Percentiles rank a stretch among this genome's conserved stretches.
These are phyloP conservation scores for Populus euphratica DNA, from an alignment of 345 rosid genomes.

Conservation along the genomic window DNA sequence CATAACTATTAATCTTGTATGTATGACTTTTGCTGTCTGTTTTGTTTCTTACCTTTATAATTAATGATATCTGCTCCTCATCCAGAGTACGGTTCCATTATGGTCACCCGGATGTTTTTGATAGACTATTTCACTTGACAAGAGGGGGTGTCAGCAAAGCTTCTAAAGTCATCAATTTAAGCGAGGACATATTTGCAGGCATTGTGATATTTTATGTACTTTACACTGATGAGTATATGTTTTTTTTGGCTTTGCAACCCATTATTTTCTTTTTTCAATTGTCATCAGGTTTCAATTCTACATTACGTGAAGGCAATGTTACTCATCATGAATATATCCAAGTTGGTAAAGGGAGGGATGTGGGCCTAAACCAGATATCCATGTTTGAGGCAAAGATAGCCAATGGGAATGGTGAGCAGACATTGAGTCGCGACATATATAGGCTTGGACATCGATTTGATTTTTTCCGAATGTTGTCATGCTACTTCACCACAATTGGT, in stretches of 20 bases:
- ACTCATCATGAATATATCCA: constrained; percentile 99
- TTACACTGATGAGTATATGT: background rate
- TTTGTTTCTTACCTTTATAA: background rate
- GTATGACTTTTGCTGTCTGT: background rate
- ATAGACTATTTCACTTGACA: constrained; percentile 93
- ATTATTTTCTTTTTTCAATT: constrained; percentile 6
- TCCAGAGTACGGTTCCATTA: constrained; percentile 97
- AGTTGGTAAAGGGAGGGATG: constrained; percentile 99
- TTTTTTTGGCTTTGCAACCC: background rate
- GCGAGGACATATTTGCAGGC: constrained; percentile 99
- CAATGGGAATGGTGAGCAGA: constrained; percentile 98
- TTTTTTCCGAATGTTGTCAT: constrained; percentile 93
- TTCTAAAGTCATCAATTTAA: constrained; percentile 89
- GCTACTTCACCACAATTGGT: constrained; percentile 95
- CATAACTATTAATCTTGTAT: background rate
- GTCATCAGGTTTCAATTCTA: constrained; percentile 81
- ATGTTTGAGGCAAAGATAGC: constrained; percentile 99
- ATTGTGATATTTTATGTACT: too few relatives aligned
- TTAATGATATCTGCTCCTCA: background rate
- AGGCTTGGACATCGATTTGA: constrained; percentile 98
- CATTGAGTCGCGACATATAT: constrained; percentile 88
- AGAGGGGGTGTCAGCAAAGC: constrained; percentile 99
- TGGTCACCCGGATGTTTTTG: constrained; percentile 99
- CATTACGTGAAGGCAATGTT: constrained; percentile 98
- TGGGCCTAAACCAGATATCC: constrained; percentile 95